Conservation (phyloP, 352 stramenopile genomes). For the Globisporangium orthogonon region DNA sequence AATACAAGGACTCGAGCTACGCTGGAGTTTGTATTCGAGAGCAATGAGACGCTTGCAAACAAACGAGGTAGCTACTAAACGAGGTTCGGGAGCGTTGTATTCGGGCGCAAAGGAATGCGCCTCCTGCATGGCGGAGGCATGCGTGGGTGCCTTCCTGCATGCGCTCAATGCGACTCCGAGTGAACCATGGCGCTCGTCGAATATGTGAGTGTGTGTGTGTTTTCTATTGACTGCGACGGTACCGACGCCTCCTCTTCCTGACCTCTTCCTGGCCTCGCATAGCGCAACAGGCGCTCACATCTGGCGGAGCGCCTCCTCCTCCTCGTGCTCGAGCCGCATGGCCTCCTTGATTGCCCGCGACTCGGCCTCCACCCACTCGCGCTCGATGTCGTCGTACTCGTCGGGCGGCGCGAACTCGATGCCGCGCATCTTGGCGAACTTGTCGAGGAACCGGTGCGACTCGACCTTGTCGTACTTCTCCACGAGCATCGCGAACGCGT, state of each 20-base stretch:
- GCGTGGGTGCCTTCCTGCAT: no score
- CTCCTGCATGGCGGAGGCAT: no score
- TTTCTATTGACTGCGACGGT: no score
- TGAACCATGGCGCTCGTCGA: no score
- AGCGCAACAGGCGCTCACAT: constrained; percentile 23
- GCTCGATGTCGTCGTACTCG: constrained; percentile 80
- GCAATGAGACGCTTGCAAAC: not conserved
- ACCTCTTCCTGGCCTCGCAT: no score
- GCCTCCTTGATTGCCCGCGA: constrained; percentile 77
- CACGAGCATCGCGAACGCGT: constrained; percentile 72
- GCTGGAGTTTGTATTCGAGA: not conserved
- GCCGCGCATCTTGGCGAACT: constrained; percentile 74
- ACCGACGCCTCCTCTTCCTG: no score
- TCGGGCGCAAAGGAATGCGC: no score
- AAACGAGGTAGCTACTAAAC: no score
- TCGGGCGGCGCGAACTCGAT: constrained; percentile 70
- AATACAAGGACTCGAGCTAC: no score
- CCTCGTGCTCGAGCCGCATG: constrained; percentile 81
- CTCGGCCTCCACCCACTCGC: constrained; percentile 75
- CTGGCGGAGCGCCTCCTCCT: constrained; percentile 66
- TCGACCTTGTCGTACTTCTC: constrained; percentile 86
- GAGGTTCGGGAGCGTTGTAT: no score
- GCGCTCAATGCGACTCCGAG: no score
- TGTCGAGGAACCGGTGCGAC: constrained; percentile 73
- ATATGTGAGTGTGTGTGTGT: no score